phyloP scores from a whole-genome alignment of 495 filamentous ascomycete genomes.

The Neohortaea acidophila region DNA sequence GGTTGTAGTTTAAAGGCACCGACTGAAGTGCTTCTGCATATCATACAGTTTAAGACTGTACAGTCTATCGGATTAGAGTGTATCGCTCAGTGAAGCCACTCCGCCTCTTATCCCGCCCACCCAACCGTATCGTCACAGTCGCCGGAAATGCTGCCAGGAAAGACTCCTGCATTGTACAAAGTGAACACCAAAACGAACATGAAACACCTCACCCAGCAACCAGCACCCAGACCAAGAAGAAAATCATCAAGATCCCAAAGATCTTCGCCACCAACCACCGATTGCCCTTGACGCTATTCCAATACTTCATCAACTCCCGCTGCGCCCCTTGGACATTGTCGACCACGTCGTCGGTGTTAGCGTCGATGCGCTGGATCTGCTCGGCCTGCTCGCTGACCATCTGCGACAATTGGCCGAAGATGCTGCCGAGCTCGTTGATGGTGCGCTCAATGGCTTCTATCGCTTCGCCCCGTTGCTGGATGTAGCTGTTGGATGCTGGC shows the following conservation, averaged over 20 bases:
- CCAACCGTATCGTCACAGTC: no score
- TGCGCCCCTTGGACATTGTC: slow-evolving; percentile 95
- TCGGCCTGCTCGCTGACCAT: slow-evolving; percentile 97
- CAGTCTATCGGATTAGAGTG: no score
- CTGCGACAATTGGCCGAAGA: slow-evolving; percentile 89
- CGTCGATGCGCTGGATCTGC: slow-evolving; percentile 66
- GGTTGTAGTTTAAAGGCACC: no score
- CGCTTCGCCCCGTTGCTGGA: slow-evolving; percentile 82
- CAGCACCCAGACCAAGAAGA: slow-evolving; percentile 47
- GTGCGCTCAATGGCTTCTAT: slow-evolving; percentile 95
- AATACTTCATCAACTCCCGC: slow-evolving; percentile 89
- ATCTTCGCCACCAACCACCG: slow-evolving; percentile 97
- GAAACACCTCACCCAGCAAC: slow-evolving; percentile 37
- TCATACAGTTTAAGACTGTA: no score
- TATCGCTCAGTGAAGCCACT: no score
- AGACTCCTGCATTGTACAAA: no score
- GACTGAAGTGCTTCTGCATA: no score
- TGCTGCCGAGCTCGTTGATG: slow-evolving; percentile 83
- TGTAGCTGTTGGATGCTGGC: slow-evolving; percentile 69
- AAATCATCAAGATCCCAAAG: slow-evolving; percentile 77
- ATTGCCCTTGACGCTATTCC: slow-evolving; percentile 83
- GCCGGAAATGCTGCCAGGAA: no score
- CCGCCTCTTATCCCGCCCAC: no score
- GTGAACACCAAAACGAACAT: no score
- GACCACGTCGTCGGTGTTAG: slow-evolving; percentile 90